These are phyloP conservation scores for Nemania diffusa DNA, from an alignment of 2,329 filamentous ascomycete species.

Conservation along the genomic window DNA sequence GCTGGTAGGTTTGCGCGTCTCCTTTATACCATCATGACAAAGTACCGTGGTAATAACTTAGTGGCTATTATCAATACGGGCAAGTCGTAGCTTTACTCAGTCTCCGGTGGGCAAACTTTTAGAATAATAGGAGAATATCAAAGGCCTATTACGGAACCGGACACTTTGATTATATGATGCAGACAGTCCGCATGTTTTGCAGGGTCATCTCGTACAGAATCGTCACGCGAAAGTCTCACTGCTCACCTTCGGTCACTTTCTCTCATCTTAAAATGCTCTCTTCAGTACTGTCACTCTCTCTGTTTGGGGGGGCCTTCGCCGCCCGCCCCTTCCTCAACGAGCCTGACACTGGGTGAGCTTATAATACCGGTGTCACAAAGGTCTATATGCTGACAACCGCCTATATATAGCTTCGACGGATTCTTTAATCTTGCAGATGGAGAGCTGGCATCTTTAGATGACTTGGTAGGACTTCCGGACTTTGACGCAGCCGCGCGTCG, in stretches of 20 bases:
- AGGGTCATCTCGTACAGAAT: neutral
- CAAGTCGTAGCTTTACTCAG: neutral
- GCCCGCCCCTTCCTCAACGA: conserved; percentile 58
- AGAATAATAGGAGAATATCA: neutral
- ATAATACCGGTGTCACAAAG: neutral
- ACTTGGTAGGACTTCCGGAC: conserved; percentile 62
- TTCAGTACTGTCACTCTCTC: neutral
- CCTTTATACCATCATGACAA: neutral
- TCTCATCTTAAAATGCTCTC: conserved; percentile 1
- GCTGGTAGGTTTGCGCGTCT: neutral
- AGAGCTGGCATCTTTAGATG: conserved; percentile 55
- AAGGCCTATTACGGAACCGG: neutral
- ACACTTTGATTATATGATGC: neutral
- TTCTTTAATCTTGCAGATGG: conserved; percentile 50
- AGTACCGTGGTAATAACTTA: neutral
- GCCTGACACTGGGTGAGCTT: conserved; percentile 54
- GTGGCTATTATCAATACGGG: neutral
- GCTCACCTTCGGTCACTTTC: neutral
- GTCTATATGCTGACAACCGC: conserved; percentile 16
- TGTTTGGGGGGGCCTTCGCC: conserved; percentile 51
- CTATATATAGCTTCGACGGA: conserved; percentile 50
- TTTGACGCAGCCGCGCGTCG: conserved; percentile 64
- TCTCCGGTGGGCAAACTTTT: neutral
- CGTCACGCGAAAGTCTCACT: neutral
- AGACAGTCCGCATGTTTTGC: neutral